phyloP scores from a whole-genome alignment of 116 monocot species.

The Papilionanthe hybrid region DNA sequence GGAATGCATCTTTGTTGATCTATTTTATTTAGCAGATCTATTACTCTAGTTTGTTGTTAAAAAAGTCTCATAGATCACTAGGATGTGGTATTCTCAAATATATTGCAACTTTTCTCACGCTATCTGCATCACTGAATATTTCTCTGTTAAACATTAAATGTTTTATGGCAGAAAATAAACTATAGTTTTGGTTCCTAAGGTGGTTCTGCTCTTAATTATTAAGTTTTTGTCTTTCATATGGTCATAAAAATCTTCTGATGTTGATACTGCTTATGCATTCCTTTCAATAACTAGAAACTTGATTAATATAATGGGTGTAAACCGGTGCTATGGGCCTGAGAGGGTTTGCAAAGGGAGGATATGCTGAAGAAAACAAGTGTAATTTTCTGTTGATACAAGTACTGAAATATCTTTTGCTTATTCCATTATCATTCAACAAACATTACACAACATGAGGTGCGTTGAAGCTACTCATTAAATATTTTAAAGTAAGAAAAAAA shows the following conservation, averaged over 20 bases:
- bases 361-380: not conserved
- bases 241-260: not conserved
- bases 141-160: not conserved
- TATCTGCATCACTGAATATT: not conserved
- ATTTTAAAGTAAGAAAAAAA: not conserved
- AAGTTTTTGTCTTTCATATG: not conserved
- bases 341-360: not conserved
- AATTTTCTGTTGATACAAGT: not conserved
- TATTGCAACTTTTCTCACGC: not conserved
- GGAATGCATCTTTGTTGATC: not conserved
- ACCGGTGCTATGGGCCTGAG: not conserved
- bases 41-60: not conserved
- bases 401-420: not conserved
- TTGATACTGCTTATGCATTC: not conserved
- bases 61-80: not conserved
- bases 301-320: not conserved
- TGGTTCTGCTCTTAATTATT: not conserved
- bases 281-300: not conserved
- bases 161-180: not conserved
- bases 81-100: not conserved
- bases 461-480: not conserved
- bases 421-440: not conserved
- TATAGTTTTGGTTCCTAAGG: not conserved
- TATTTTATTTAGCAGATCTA: not conserved
- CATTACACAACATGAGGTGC: not conserved